These are phyloP conservation scores for Centaurea solstitialis DNA, from an alignment of 129 eudicot genomes.

Conservation along the genomic window DNA sequence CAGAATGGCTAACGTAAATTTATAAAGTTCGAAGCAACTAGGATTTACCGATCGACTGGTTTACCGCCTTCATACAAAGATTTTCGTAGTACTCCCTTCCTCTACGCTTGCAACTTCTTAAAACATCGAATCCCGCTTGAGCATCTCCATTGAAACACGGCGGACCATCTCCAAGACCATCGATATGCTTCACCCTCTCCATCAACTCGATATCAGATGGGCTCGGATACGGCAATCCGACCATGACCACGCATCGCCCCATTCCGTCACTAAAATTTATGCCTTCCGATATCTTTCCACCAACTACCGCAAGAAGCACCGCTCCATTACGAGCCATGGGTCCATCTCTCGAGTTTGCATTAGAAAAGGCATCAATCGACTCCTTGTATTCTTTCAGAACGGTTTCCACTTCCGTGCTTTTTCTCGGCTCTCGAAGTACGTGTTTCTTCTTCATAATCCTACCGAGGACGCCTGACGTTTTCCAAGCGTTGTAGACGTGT, in stretches of 20 bases:
- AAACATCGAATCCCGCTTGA: conserved; percentile 72
- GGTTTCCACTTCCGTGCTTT: conserved; percentile 69
- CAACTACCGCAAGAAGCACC: conserved; percentile 86
- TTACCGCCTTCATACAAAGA: conserved; percentile 98
- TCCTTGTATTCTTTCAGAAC: conserved; percentile 82
- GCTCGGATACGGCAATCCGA: conserved; percentile 93
- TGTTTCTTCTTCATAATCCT: conserved; percentile 78
- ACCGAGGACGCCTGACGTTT: conserved; percentile 64
- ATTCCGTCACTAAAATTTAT: conserved; percentile 94
- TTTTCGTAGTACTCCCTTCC: conserved; percentile 95
- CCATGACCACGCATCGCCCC: conserved; percentile 98
- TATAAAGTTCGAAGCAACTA: background rate
- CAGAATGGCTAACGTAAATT: background rate
- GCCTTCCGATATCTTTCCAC: conserved; percentile 98
- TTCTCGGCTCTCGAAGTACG: conserved; percentile 86
- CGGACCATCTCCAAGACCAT: conserved; percentile 53
- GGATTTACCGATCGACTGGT: conserved; percentile 84
- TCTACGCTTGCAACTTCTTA: conserved; percentile 78
- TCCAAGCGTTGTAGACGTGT: conserved; percentile 72
- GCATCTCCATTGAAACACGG: conserved; percentile 42
- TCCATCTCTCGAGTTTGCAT: conserved; percentile 12
- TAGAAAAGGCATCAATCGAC: conserved; percentile 49
- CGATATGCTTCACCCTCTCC: conserved; percentile 88
- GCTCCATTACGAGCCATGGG: conserved; percentile 60
- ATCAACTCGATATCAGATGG: conserved; percentile 91